A percentile compares a stretch with the other conserved stretches of the same genome.
These are phyloP conservation scores for Tylopilus felleus DNA, from an alignment of 768 basidiomycete genomes.

Conservation along the genomic window DNA sequence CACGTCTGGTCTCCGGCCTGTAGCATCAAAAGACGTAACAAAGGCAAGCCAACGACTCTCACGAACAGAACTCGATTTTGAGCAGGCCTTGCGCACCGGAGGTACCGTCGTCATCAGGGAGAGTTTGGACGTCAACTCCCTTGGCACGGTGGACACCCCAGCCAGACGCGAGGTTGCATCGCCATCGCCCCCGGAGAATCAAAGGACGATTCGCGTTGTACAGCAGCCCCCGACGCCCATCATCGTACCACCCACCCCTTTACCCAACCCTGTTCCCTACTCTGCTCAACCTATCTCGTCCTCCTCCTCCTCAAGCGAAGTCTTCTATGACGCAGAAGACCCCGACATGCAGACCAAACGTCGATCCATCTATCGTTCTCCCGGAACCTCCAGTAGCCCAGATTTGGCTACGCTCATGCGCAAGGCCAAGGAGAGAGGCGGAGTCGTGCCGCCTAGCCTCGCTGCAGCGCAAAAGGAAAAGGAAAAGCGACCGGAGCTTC, in stretches of 20 bases:
- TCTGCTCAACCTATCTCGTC: conserved; percentile 33
- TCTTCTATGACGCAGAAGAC: conserved; percentile 66
- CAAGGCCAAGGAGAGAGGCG: conserved; percentile 74
- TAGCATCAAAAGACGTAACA: conserved; percentile 49
- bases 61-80: conserved; percentile 78
- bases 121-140: conserved; percentile 62
- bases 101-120: conserved; percentile 70
- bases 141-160: conserved; percentile 55
- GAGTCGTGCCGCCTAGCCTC: conserved; percentile 35
- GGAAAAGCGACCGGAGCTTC: conserved; percentile 36
- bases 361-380: conserved; percentile 81
- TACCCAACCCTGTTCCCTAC: conserved; percentile 39
- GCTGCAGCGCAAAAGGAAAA: conserved; percentile 29
- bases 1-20: conserved; percentile 52
- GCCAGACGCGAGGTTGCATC: conserved; percentile 39
- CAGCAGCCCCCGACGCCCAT: conserved; percentile 56
- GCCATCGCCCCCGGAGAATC: conserved; percentile 37
- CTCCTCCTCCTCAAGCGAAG: conserved; percentile 54
- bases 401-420: conserved; percentile 84
- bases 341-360: conserved; percentile 68
- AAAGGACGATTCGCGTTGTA: conserved; percentile 33
- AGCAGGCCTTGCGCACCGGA: conserved; percentile 64
- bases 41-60: conserved; percentile 53
- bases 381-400: conserved; percentile 88
- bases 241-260: conserved; percentile 68